Base-by-base conservation (phyloP, 169 alveolate species). In the Eimeria sp. region DNA sequence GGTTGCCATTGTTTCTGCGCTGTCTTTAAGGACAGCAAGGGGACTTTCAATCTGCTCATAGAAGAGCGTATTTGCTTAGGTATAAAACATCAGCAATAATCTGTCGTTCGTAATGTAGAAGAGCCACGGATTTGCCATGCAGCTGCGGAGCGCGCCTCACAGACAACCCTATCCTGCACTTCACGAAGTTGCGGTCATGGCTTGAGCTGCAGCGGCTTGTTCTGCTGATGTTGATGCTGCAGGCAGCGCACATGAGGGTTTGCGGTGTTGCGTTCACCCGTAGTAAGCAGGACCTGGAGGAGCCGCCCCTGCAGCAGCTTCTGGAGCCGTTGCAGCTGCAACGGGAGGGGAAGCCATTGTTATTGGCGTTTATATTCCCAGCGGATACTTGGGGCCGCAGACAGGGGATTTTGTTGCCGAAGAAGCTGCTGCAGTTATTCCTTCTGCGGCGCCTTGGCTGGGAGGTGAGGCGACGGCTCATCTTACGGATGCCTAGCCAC, bases 371-470 rank as follows among this genome's bases (percentile, higher is more conserved):
- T 58, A 61, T 87, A 40, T 45, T 73, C 40, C 93, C 93, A 22
- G 82, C 93, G 25, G 93, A 87, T 73, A 87, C 93, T 7, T 61
- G 72, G 78, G 93, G 83, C 83, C 82, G 93, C 9, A 73, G 93
- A 14, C 93, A 87, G 54, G 93, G 80, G 25, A 87, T 87, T 40
- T 61, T 87, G 65, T 61, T 87, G 49, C 93, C 93, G 61, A 87
- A 87, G 61, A 87, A 65, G 82, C 30, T 87, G 93, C 58, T 87
- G 82, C 93, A 87, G 93, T 22, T 87, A 4, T 87, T 87, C 65
- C 82, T 87, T 30, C 47, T 87, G 67, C 78, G 93, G 14, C 58
- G 93, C 25, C 93, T 87, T 45, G 93, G 93, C 67, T 87, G 78
- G 78, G 93, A 87, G 93, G 93, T 87, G 76, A 57, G 58, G 58